Evolutionary conservation across 768 basidiomycete species (phyloP).

Genomic region (Phylloporus scabripes): DNA sequence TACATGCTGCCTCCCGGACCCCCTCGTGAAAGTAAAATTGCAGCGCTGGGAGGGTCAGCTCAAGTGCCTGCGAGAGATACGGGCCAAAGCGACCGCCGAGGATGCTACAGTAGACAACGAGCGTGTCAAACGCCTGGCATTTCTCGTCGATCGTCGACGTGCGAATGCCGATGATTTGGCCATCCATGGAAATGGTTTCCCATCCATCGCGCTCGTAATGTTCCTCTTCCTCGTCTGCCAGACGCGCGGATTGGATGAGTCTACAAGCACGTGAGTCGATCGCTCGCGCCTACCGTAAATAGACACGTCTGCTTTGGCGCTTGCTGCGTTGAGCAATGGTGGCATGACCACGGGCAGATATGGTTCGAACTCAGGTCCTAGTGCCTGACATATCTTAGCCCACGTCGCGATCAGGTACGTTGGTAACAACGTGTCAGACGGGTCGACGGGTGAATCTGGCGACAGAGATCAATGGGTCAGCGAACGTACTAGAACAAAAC

Average conservation of each 20-base stretch:
- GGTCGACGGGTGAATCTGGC: conserved; percentile 61
- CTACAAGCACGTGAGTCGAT: background rate
- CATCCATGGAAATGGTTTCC: conserved; percentile 75
- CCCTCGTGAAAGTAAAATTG: conserved; percentile 82
- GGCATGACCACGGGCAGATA: conserved; percentile 86
- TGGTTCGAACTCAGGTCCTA: conserved; percentile 80
- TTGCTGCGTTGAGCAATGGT: conserved; percentile 63
- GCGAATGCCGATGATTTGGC: conserved; percentile 69
- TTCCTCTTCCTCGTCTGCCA: conserved; percentile 51
- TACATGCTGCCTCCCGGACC: conserved; percentile 68
- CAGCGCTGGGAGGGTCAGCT: conserved; percentile 65
- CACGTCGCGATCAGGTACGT: conserved; percentile 83
- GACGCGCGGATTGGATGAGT: background rate
- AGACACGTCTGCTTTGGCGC: conserved; percentile 75
- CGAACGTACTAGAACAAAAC: background rate
- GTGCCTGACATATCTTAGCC: conserved; percentile 84
- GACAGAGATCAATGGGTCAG: background rate
- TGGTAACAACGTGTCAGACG: conserved; percentile 62
- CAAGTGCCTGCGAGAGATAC: conserved; percentile 64
- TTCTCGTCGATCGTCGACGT: conserved; percentile 83
- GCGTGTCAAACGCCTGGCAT: conserved; percentile 83
- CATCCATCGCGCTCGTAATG: conserved; percentile 63
- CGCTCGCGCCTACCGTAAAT: conserved; percentile 47
- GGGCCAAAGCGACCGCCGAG: conserved; percentile 64
- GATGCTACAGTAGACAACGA: conserved; percentile 73